phyloP scores from a whole-genome alignment of 768 basidiomycete species.

The Clitopilus hobsonii region DNA sequence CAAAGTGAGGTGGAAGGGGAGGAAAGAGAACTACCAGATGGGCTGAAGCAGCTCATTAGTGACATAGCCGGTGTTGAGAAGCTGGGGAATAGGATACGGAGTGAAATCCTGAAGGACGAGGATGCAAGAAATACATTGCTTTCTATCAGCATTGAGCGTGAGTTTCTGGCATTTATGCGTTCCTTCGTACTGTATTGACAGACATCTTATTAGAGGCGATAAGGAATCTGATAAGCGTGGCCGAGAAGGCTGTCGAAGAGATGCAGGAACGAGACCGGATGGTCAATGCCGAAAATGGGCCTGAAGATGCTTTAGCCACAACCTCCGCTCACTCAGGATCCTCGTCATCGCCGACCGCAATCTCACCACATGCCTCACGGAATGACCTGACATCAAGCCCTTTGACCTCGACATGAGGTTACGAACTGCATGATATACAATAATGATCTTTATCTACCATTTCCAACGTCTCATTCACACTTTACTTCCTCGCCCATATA shows the following conservation, averaged over 20 bases:
- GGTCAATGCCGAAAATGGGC: not conserved
- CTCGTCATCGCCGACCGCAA: not conserved
- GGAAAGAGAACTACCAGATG: conserved; percentile 17
- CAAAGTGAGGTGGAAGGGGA: conserved; percentile 9
- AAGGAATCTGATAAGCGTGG: conserved; percentile 11
- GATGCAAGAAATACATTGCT: conserved; percentile 28
- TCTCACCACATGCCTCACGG: not conserved
- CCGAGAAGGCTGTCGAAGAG: conserved; percentile 11
- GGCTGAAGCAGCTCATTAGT: conserved; percentile 25
- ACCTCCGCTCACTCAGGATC: not conserved
- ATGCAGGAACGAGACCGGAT: conserved; percentile 11
- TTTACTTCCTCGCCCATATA: not conserved
- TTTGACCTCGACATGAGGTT: not conserved
- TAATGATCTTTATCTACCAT: not conserved
- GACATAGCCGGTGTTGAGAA: conserved; percentile 28
- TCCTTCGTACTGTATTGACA: not conserved
- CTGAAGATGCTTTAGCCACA: not conserved
- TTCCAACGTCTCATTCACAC: not conserved
- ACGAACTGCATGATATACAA: not conserved
- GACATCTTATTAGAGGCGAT: conserved; percentile 9
- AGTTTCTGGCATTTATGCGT: not conserved
- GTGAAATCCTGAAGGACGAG: conserved; percentile 27
- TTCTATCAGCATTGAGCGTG: conserved; percentile 24
- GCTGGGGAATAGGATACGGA: conserved; percentile 23
- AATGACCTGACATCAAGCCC: not conserved